Conservation (phyloP, 1,284 basidiomycete species). For the Ceratobasidium sp. region DNA sequence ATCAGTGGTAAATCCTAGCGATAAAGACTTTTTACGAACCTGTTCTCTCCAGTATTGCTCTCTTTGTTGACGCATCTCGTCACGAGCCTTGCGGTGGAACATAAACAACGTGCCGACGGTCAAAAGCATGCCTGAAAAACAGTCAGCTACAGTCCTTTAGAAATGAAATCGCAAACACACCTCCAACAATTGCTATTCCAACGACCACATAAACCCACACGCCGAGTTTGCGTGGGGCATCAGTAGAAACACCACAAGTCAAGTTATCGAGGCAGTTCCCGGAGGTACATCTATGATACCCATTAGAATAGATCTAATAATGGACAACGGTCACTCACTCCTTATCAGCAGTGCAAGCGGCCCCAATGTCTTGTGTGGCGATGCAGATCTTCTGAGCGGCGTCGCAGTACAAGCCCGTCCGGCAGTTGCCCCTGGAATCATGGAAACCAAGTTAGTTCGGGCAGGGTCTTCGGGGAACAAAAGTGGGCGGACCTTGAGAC, state of each 20-base stretch:
- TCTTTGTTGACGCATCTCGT: conserved; percentile 77
- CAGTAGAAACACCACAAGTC: conserved; percentile 66
- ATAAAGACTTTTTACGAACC: conserved; percentile 50
- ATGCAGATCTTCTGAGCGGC: conserved; percentile 64
- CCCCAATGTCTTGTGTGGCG: conserved; percentile 61
- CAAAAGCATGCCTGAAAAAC: conserved; percentile 65
- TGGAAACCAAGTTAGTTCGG: conserved; percentile 8
- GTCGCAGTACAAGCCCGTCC: conserved; percentile 75
- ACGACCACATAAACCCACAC: conserved; percentile 76
- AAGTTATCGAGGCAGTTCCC: conserved; percentile 74
- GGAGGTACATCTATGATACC: conserved; percentile 64
- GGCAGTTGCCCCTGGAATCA: conserved; percentile 66
- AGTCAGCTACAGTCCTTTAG: conserved; percentile 14
- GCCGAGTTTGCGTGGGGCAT: conserved; percentile 68
- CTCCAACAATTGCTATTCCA: conserved; percentile 71
- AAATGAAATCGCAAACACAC: conserved; percentile 52
- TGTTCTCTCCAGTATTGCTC: conserved; percentile 88
- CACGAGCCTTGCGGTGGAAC: conserved; percentile 72
- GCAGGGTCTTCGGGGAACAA: background rate
- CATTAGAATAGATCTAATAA: conserved; percentile 33
- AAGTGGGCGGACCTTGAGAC: conserved; percentile 68
- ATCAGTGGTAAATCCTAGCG: background rate
- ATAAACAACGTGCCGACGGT: conserved; percentile 72
- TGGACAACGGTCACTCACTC: conserved; percentile 59
- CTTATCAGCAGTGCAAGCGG: conserved; percentile 75